phyloP scores from a whole-genome alignment of 495 filamentous ascomycete genomes.

The Penicillium parvum region DNA sequence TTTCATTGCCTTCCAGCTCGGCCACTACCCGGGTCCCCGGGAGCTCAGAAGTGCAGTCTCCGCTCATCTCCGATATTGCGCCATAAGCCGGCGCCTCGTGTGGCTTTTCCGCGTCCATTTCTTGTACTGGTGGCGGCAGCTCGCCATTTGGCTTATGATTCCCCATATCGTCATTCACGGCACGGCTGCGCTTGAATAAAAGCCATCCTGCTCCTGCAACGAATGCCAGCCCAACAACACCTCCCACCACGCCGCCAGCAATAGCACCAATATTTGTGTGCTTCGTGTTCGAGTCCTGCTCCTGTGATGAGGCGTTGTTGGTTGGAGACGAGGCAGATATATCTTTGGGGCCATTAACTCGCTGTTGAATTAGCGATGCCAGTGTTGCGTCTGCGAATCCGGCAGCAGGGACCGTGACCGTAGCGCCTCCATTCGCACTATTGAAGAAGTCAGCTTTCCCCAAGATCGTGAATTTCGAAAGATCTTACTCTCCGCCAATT shows the following conservation, averaged over 20 bases:
- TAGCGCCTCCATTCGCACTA: not conserved
- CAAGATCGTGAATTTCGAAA: not conserved
- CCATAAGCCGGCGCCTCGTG: no score
- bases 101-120: no score
- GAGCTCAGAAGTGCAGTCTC: no score
- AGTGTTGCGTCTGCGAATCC: not conserved
- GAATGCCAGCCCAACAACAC: slow-evolving; percentile 6
- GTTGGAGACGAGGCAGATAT: not conserved
- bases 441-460: not conserved
- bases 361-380: not conserved
- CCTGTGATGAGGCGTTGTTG: not conserved
- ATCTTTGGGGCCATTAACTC: not conserved
- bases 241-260: slow-evolving; percentile 1
- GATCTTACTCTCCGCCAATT: not conserved
- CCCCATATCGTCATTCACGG: no score
- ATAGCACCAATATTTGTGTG: slow-evolving; percentile 1
- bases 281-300: not conserved
- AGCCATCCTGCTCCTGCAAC: no score
- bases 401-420: not conserved
- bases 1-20: no score
- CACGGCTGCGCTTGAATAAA: no score
- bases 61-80: no score
- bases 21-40: no score
- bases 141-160: no score
- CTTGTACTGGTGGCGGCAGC: no score